A percentile compares a stretch with the other conserved stretches of the same genome.
Conservation (phyloP, 1,284 basidiomycete genomes). For the Sphagnurus paluster region DNA sequence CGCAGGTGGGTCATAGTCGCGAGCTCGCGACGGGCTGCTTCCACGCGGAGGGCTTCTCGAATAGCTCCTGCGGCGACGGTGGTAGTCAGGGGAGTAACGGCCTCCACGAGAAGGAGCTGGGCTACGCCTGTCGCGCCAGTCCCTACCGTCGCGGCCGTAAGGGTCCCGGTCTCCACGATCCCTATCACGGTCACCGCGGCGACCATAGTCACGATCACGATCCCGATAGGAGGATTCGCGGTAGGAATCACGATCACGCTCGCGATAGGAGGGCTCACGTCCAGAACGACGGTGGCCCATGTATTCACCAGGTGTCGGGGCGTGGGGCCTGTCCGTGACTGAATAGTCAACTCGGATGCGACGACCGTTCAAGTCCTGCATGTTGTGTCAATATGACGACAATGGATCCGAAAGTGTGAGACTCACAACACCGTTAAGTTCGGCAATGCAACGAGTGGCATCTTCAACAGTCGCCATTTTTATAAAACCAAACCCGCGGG, state of each 20-base stretch:
- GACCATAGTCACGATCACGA: slow-evolving; percentile 25
- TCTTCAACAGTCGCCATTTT: slow-evolving; percentile 89
- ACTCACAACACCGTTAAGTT: slow-evolving; percentile 90
- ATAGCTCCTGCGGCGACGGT: slow-evolving; percentile 70
- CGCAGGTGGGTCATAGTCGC: slow-evolving; percentile 48
- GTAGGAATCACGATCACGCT: slow-evolving; percentile 45
- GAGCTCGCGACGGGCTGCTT: slow-evolving; percentile 58
- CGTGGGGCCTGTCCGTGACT: slow-evolving; percentile 90
- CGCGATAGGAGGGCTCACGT: slow-evolving; percentile 55
- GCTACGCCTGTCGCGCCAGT: slow-evolving; percentile 66
- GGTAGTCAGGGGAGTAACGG: slow-evolving; percentile 75
- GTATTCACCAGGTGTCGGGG: slow-evolving; percentile 97
- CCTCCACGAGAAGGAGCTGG: slow-evolving; percentile 58
- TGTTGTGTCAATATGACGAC: background rate
- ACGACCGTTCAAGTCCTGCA: slow-evolving; percentile 89
- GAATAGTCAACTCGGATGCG: slow-evolving; percentile 97
- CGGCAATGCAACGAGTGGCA: slow-evolving; percentile 84
- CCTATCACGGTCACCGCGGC: slow-evolving; percentile 32
- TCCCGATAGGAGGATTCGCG: slow-evolving; percentile 49
- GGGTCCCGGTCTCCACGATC: slow-evolving; percentile 63
- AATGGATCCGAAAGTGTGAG: background rate
- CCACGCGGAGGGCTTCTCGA: slow-evolving; percentile 77
- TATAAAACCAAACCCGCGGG: slow-evolving; percentile 97
- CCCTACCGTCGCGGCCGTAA: slow-evolving; percentile 49
- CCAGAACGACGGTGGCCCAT: slow-evolving; percentile 84